Base-by-base conservation (phyloP, 2,329 filamentous ascomycete genomes). In the Thyridium curvatum region DNA sequence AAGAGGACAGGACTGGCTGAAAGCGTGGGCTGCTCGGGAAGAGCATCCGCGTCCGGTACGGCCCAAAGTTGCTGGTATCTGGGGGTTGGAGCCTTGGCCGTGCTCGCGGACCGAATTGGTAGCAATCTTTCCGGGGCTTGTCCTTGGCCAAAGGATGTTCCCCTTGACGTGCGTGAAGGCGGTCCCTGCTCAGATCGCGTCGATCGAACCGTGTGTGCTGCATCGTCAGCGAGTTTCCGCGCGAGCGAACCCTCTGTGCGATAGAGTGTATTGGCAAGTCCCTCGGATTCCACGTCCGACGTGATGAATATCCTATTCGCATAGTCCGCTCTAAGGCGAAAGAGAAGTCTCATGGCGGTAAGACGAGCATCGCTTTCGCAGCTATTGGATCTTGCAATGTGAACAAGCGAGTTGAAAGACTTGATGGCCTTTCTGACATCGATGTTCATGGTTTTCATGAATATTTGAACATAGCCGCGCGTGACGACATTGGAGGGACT, bases 261-360 rank as follows among this genome's bases (percentile, higher is more conserved):
- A 48, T 79, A 83, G 9, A 95, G 65, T 7, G 82, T 73, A 13
- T 79, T 73, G 18, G 89, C 86, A 17, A 95, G 67, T 38, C 78
- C 79, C 46, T 83, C 78, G 18, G 80, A 84, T 55, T 94, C 87
- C 2, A 83, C 78, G 21, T 78, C 74, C 28, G 76, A 64, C 8
- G 79, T 79, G 38, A 95, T 67, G 41, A 84, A 87, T 4, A 96
- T 74, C 33, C 82, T 76, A 47, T 90, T 79, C 9, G 84, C 79
- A 56, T 84, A 87, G 59, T 95, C 88, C 16, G 88, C 87, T 42
- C 90, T 78, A 21, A 96, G 66, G 32, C 90, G 79, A 55, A 94
- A 91, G 3, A 96, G 66, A 32, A 91, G 63, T 52, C 86, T 88
- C 69, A 90, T 77, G 3, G 83, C 81, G 12, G 80, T 82, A 18